Evolutionary conservation across 371 early-diverging fungal genomes (phyloP), one percentile per base, ranked within the genome.

Genomic region (Paramicrosporidium saccamoebae): DNA sequence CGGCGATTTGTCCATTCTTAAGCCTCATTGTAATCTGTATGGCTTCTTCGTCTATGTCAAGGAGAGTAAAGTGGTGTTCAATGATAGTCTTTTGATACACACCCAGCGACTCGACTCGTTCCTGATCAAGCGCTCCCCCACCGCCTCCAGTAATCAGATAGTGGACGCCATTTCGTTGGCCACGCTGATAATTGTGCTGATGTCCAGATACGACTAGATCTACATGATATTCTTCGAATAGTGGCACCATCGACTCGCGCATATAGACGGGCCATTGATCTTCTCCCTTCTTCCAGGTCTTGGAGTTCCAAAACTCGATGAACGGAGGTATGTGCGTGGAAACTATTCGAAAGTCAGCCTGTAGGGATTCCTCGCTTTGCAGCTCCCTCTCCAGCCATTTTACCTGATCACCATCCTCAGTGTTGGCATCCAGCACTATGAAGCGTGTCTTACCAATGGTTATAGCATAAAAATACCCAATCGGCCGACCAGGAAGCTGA

Each of bases 141-240:
- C 61, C 69, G 3, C 71, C 71, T 4, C 71, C 71, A 17, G 64
- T 62, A 21, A 69, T 64, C 1, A 56, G 32, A 42, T 67, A 48
- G 17, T 39, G 39, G 18, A 50, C 35, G 8, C 50, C 48, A 19
- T 52, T 46, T 0, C 41, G 41, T 33, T 50, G 32, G 8, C 55
- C 52, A 16, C 58, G 39, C 37, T 64, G 58, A 30, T 69, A 69
- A 26, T 69, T 69, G 30, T 69, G 71, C 27, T 69, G 68, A 32
- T 69, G 71, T 3, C 71, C 71, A 1, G 67, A 66, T 4, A 69
- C 54, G 2, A 69, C 66, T 15, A 69, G 32, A 28, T 68, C 68
- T 2, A 68, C 63, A 3, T 45, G 42, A 24, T 56, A 35, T 26
- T 52, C 27, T 21, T 57, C 54, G 35, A 69, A 65, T 18, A 68